Evolutionary conservation across 495 filamentous ascomycete genomes (phyloP), one percentile per base, ranked within the genome.

Genomic region (Lophiostoma macrostomum): DNA sequence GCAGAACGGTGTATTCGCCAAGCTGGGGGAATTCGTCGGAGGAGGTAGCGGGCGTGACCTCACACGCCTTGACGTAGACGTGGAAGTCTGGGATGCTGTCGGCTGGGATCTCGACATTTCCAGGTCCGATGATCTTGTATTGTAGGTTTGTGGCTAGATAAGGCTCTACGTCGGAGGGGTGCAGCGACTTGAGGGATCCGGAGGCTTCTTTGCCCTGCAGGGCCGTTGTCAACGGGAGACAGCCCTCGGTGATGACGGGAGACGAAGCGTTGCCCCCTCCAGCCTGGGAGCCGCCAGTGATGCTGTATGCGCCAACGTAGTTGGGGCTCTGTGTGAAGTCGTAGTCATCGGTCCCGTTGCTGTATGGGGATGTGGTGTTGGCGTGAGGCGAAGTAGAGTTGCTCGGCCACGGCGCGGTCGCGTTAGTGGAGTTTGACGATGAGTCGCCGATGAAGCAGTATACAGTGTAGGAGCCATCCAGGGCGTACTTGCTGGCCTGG

Each of bases 391-490:
- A 14, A 5, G 53, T 50, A 27, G 53, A 42, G 44, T 55, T 60
- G 34, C 31, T 38, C 8, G 45, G 30, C 37, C 36, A 48, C 8
- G 53, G 48, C 24, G 16, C 47, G 0, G 51, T 51, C n/a, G n/a
- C n/a, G n/a, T n/a, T n/a, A n/a, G n/a, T n/a, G 14, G 43, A 38
- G 39, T 56, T 48, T 25, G 35, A 13, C n/a, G 53, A 49, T 20
- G 57, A 54, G 40, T 59, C 44, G 31, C 60, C 60, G 36, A 63
- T 30, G 48, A 50, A 58, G 49, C 49, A 56, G 54, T 54, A 44
- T 5, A 59, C 46, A 4, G 36, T 30, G 46, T 58, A 63, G 31
- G 54, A 54, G 28, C 60, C 60, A 4, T 36, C 37, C 12, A 63
- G 36, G 14, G 40, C 49, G 25, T 41, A 51, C 44, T 63, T 63